Conservation (phyloP, 768 basidiomycete genomes). For the Chalciporus pseudorubinellus region DNA sequence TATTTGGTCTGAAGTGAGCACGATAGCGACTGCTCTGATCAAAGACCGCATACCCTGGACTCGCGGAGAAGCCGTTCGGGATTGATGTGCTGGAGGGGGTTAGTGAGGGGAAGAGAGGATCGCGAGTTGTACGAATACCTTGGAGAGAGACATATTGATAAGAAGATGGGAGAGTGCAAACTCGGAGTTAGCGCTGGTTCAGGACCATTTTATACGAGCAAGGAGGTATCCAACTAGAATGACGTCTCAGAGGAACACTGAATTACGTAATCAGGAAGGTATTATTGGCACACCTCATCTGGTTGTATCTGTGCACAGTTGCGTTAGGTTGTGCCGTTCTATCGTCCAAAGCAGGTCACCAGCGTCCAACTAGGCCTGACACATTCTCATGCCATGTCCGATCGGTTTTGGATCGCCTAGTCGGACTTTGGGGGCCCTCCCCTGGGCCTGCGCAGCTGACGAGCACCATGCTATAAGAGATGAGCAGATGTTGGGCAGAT, state of each 20-base stretch:
- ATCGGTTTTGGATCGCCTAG: no score
- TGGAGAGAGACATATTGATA: slow-evolving; percentile 56
- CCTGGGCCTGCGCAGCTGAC: not conserved
- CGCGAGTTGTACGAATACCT: slow-evolving; percentile 34
- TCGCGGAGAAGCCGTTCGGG: slow-evolving; percentile 61
- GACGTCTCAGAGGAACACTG: not conserved
- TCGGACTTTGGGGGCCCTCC: not conserved
- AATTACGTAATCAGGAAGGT: not conserved
- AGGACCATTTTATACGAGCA: not conserved
- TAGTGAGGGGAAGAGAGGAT: not conserved
- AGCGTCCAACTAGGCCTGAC: no score
- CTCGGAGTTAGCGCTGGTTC: not conserved
- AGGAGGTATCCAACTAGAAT: not conserved
- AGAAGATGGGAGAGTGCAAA: slow-evolving; percentile 11
- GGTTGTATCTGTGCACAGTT: no score
- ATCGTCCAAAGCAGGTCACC: no score
- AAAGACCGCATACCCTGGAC: slow-evolving; percentile 41
- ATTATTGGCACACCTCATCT: no score
- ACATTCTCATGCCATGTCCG: no score
- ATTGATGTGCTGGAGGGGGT: slow-evolving; percentile 51
- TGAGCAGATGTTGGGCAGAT: not conserved
- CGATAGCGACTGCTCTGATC: not conserved
- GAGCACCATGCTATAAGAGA: no score
- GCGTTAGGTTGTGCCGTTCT: no score
- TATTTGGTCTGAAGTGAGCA: slow-evolving; percentile 19